These are phyloP conservation scores for Balakata baccata DNA, from an alignment of 345 rosid species.

Conservation along the genomic window DNA sequence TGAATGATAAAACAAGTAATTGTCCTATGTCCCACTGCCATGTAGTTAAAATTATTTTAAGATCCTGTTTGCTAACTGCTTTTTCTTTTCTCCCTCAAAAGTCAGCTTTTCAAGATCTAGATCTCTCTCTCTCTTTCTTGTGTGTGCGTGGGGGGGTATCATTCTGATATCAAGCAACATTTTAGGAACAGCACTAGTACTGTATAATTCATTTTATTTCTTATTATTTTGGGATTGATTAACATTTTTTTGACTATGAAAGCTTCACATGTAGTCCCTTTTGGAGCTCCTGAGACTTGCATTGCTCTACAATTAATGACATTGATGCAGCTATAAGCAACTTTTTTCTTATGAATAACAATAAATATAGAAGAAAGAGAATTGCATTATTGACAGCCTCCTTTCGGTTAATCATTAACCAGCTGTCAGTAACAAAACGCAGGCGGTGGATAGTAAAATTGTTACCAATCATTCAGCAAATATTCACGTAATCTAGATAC, in stretches of 20 bases:
- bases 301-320: neutral
- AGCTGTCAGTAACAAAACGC: neutral
- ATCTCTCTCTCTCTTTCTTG: too few relatives aligned
- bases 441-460: neutral
- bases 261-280: neutral
- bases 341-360: too few relatives aligned
- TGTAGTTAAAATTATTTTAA: neutral
- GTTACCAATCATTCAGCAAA: neutral
- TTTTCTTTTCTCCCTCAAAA: neutral
- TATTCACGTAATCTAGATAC: neutral
- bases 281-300: neutral
- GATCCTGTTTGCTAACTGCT: neutral
- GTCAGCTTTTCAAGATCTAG: neutral
- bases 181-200: neutral
- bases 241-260: slow-evolving; percentile 4
- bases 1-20: neutral
- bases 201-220: neutral
- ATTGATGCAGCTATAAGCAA: slow-evolving; percentile 7
- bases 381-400: neutral
- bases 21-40: neutral
- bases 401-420: neutral
- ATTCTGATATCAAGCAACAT: neutral
- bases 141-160: too few relatives aligned
- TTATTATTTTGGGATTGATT: neutral
- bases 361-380: neutral